Conservation (phyloP, 495 filamentous ascomycete genomes). For the Lasiosphaeria miniovina region DNA sequence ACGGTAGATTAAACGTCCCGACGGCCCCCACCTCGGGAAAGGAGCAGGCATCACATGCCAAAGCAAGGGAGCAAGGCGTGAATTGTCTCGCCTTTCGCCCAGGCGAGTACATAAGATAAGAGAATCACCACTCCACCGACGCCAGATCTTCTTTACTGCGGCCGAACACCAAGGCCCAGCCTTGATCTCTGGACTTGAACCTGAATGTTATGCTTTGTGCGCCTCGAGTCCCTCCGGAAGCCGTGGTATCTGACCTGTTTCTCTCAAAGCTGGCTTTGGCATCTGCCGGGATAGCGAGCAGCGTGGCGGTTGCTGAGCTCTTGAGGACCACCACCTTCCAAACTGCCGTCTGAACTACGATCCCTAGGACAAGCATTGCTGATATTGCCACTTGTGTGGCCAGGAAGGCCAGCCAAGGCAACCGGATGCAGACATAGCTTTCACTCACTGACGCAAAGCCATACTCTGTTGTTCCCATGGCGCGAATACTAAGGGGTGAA, state of each 20-base stretch:
- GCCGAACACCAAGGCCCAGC: slow-evolving; percentile 14
- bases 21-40: no score
- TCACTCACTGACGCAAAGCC: slow-evolving; percentile 18
- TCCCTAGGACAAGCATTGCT: slow-evolving; percentile 18
- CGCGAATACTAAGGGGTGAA: slow-evolving; percentile 19
- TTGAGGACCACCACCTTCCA: slow-evolving; percentile 28
- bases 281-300: slow-evolving; percentile 23
- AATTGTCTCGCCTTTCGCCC: neutral
- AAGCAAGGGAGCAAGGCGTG: neutral
- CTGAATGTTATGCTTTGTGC: slow-evolving; percentile 9
- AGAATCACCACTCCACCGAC: neutral
- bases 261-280: slow-evolving; percentile 20
- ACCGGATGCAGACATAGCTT: slow-evolving; percentile 23
- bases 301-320: slow-evolving; percentile 17
- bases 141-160: slow-evolving; percentile 6
- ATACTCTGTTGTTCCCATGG: slow-evolving; percentile 7
- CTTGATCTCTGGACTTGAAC: slow-evolving; percentile 13
- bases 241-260: slow-evolving; percentile 2
- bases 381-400: slow-evolving; percentile 18
- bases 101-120: neutral
- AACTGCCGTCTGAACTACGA: slow-evolving; percentile 30
- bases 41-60: no score
- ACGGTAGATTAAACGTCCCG: no score
- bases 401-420: slow-evolving; percentile 26
- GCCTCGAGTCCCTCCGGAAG: neutral